phyloP scores from a whole-genome alignment of 106 monocot genomes.

The Amphibolis antarctica region DNA sequence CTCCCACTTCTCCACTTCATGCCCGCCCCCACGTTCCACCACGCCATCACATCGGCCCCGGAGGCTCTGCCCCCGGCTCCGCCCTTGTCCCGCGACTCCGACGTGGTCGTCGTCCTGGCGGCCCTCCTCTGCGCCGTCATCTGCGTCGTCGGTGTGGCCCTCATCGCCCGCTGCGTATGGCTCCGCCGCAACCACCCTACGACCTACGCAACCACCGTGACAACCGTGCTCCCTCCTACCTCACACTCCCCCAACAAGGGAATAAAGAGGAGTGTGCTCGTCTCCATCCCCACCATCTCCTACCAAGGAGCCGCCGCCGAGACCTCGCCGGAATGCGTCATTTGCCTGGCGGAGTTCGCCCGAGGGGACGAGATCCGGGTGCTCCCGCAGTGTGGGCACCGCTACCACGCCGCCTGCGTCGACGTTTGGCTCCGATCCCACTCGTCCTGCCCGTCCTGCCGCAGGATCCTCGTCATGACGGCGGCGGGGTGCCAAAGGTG shows the following conservation, averaged over 20 bases:
- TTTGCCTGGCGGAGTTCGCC: constrained; percentile 55
- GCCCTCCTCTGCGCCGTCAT: constrained; percentile 63
- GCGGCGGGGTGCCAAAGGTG: constrained; percentile 1
- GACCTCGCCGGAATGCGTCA: constrained; percentile 29
- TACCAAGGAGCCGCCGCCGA: constrained; percentile 12
- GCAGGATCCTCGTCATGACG: constrained; percentile 16
- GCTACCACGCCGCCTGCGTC: constrained; percentile 44
- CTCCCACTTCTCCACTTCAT: no score
- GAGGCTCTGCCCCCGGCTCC: not conserved
- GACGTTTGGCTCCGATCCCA: constrained; percentile 50
- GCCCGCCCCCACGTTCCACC: no score
- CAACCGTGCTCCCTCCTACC: no score
- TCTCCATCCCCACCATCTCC: constrained; percentile 21
- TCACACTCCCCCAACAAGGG: constrained; percentile 34
- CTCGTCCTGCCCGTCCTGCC: constrained; percentile 62
- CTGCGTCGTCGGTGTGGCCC: constrained; percentile 47
- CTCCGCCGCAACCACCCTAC: constrained; percentile 10
- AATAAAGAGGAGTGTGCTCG: constrained; percentile 26
- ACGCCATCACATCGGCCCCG: not conserved
- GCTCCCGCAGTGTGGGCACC: constrained; percentile 57
- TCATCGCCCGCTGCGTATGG: constrained; percentile 51
- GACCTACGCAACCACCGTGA: no score
- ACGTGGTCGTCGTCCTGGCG: constrained; percentile 51
- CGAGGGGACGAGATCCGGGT: constrained; percentile 47
- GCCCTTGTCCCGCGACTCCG: constrained; percentile 18